phyloP scores from a whole-genome alignment of 2,329 filamentous ascomycete species.

The Sarocladium brachiariae region DNA sequence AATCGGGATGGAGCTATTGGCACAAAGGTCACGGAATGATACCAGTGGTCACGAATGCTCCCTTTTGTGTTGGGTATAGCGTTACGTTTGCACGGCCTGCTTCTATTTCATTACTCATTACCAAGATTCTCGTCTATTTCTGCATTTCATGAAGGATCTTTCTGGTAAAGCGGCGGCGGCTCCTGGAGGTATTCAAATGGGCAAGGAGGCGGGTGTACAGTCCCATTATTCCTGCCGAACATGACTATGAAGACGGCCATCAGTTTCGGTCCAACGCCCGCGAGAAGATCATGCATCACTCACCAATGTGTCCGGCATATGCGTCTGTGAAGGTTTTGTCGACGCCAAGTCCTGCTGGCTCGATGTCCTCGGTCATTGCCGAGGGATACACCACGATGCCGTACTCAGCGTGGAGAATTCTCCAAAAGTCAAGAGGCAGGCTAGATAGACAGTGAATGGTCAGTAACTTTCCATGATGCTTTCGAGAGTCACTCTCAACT shows the following conservation, averaged over 20 bases:
- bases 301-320: slow-evolving; percentile 30
- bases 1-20: slow-evolving; percentile 69
- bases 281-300: slow-evolving; percentile 10
- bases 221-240: slow-evolving; percentile 23
- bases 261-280: no score
- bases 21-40: slow-evolving; percentile 30
- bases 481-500: slow-evolving; percentile 3
- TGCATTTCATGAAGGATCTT: slow-evolving; percentile 8
- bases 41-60: background rate
- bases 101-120: slow-evolving; percentile 7
- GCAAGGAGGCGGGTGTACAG: slow-evolving; percentile 26
- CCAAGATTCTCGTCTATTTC: background rate
- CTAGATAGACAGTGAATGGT: slow-evolving; percentile 16
- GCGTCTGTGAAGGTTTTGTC: slow-evolving; percentile 31
- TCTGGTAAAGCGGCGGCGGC: slow-evolving; percentile 29
- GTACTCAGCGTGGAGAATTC: slow-evolving; percentile 29
- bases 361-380: slow-evolving; percentile 29
- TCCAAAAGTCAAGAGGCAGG: slow-evolving; percentile 31
- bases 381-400: slow-evolving; percentile 35
- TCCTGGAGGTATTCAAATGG: slow-evolving; percentile 31
- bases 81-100: background rate
- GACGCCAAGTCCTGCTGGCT: slow-evolving; percentile 23
- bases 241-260: slow-evolving; percentile 22
- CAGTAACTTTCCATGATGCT: background rate
- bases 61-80: background rate